A percentile compares a stretch with the other conserved stretches of the same genome.
phyloP scores from a whole-genome alignment of 805 yeast genomes.

The Monosporozyma aerobia region DNA sequence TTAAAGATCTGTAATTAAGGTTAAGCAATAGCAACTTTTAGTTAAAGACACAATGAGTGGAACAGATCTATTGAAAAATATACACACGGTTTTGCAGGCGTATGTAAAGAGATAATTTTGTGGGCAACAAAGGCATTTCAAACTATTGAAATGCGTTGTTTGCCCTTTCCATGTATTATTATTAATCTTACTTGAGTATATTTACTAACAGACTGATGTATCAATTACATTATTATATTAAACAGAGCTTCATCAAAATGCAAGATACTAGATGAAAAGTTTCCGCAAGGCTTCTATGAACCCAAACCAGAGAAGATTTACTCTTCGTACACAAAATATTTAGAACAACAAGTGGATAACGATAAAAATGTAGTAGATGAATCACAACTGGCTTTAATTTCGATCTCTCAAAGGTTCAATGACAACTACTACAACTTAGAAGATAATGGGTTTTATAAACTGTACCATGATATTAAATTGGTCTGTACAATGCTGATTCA shows the following conservation, averaged over 20 bases:
- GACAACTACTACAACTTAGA: constrained; percentile 31
- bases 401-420: constrained; percentile 36
- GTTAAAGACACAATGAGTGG: background rate
- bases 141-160: background rate
- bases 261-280: constrained; percentile 24
- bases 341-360: constrained; percentile 21
- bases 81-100: constrained; percentile 20
- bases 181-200: background rate
- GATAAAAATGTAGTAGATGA: constrained; percentile 19
- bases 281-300: constrained; percentile 44
- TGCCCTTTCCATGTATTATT: background rate
- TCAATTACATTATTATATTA: background rate
- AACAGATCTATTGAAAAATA: constrained; percentile 9
- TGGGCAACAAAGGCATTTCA: background rate
- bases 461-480: constrained; percentile 60
- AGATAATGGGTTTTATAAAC: constrained; percentile 37
- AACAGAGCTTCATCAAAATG: constrained; percentile 24
- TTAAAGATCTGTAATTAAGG: background rate
- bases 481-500: constrained; percentile 42
- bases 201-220: constrained; percentile 1
- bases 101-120: background rate
- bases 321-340: constrained; percentile 33
- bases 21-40: background rate
- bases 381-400: constrained; percentile 25
- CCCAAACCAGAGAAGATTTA: constrained; percentile 35